Conservation (phyloP, 129 eudicot species). For the Deinandra increscens region DNA sequence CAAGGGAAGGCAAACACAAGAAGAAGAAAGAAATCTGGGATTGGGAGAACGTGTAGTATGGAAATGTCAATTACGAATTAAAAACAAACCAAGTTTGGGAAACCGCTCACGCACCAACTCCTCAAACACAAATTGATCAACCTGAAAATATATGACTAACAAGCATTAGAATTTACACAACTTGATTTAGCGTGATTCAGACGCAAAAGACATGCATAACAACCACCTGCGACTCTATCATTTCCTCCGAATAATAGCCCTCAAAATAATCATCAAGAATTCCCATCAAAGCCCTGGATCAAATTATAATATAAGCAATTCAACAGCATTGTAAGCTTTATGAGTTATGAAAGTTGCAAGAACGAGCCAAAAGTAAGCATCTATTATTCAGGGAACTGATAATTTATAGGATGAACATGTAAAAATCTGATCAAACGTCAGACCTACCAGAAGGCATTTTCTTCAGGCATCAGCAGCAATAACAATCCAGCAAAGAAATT, state of each 20-base stretch:
- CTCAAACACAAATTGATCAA: constrained; percentile 97
- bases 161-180: too few species aligned
- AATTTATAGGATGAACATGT: too few species aligned
- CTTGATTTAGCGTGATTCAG: too few species aligned
- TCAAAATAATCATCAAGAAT: constrained; percentile 97
- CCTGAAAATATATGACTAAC: constrained; percentile 37
- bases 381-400: too few species aligned
- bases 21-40: too few species aligned
- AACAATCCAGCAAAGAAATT: constrained; percentile 92
- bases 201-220: too few species aligned
- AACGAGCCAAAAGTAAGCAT: background rate
- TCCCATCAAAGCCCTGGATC: constrained; percentile 85
- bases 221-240: constrained; percentile 89
- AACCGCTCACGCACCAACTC: constrained; percentile 92
- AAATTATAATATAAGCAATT: constrained; percentile 10
- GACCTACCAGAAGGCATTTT: constrained; percentile 98
- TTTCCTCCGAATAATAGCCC: constrained; percentile 94
- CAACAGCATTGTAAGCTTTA: background rate
- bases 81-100: constrained; percentile 77
- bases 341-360: background rate
- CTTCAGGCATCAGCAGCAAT: constrained; percentile 97
- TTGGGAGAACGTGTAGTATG: too few species aligned
- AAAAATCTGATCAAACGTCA: background rate
- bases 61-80: too few species aligned
- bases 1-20: background rate